Evolutionary conservation across 345 rosid genomes (phyloP), one percentile per base, ranked within the genome.

Genomic region (Acer campestre): DNA sequence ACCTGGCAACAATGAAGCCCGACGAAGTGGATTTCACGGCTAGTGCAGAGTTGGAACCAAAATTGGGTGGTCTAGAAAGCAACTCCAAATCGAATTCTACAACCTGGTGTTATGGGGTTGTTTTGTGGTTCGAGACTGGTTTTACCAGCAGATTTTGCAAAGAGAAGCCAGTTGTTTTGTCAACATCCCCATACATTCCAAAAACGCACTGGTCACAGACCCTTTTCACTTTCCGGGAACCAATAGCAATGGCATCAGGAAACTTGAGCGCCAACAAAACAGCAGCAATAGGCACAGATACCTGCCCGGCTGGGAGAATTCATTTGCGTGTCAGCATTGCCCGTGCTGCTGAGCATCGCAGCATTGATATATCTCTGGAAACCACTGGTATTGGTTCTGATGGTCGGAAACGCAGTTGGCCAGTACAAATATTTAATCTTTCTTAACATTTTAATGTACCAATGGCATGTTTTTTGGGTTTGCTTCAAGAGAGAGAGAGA

Each of bases 131-230:
- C 1, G 98, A 96, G 16, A 89, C 97, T 42, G 97, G 94, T 79
- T 96, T 96, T 80, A 90, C 97, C 11, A 31, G 76, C 82, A 87
- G 98, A 77, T 94, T 92, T 88, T 96, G 99, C 93, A 92, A 85
- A 89, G 97, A 94, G 82, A 83, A 78, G 51, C 91, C 98, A 17
- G 84, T 89, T 14, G 79, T 90, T 48, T 80, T 96, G 80, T 91
- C 99, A 14, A 92, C 99, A 64, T 94, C 99, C 14, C 99, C 98
- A 0, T 84, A 81, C 77, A 89, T 92, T 67, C 90, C 91, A 55
- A 89, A 84, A 84, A 96, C 99, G 13, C 99, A 96, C 58, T 96
- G 98, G 99, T 78, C 91, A 4, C 99, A 96, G 78, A 96, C 99
- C 7, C 81, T 96, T 73, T 80, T 96, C 77, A 94, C 97, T 4